Base-by-base conservation (phyloP, 345 rosid species). In the Lepidium africanum region DNA sequence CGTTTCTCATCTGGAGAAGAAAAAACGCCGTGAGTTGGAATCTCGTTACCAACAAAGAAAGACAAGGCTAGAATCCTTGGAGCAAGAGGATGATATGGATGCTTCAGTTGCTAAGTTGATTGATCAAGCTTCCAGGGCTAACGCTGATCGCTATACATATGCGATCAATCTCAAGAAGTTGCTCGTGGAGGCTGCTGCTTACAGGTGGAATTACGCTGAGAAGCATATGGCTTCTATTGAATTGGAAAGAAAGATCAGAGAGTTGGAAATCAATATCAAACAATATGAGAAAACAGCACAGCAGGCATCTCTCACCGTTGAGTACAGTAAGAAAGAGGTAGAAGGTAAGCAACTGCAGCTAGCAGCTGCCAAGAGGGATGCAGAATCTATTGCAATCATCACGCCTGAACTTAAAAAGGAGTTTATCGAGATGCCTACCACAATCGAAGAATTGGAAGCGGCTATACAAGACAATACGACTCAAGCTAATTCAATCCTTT, bases 371-470 rank as follows among this genome's bases (percentile, higher is more conserved):
- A 93, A 93, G 84, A 81, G 76, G 69, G 67, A 78, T 59, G 97
- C 98, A 65, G 97, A 93, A 80, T 83, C 94, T 38, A 69, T 90
- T 71, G 84, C 94, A 14, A 21, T 59, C 54, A 84, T 93, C 59
- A 93, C 97, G 67, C 89, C 96, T 45, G 88, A 85, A 71, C 94
- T 90, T 70, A 84, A 74, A 70, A 82, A 78, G 79, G 86, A 80
- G 47, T 93, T 93, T 75, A 83, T 82, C 72, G 88, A 90, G 82
- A 86, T 88, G 91, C 89, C 91, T 54, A 79, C 85, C 33, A 90
- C 97, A 11, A 69, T 93, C 39, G 98, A 90, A 83, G 97, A 93
- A 70, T 60, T 93, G 78, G 87, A 88, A 74, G 98, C 97, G 49
- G 94, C 94, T 12, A 90, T 90, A 60, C 88, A 88, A 76, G 98